Conservation (phyloP, 2,329 filamentous ascomycete genomes). For the Plectosphaerella cucumerina region DNA sequence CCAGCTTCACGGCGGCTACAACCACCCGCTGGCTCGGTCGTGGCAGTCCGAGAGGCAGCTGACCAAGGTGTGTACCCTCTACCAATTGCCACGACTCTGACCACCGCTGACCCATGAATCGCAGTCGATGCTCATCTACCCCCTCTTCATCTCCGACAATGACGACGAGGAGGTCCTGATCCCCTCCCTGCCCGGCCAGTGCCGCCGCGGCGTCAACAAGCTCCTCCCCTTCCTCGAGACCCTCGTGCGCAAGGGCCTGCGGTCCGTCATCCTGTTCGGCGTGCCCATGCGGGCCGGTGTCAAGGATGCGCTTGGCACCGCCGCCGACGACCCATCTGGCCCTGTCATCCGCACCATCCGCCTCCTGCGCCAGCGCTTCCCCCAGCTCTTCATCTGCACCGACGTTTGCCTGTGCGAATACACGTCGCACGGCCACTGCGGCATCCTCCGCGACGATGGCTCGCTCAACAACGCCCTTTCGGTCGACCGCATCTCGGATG, state of each 20-base stretch:
- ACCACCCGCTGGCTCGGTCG: constrained; percentile 70
- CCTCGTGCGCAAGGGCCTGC: constrained; percentile 82
- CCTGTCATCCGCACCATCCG: constrained; percentile 87
- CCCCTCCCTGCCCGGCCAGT: constrained; percentile 84
- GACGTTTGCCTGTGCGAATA: constrained; percentile 99
- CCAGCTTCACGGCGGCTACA: constrained; percentile 79
- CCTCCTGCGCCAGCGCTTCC: constrained; percentile 78
- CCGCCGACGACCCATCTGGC: constrained; percentile 87
- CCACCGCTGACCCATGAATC: constrained; percentile 4
- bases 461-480: constrained; percentile 89
- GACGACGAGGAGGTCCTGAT: constrained; percentile 90
- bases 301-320: constrained; percentile 89
- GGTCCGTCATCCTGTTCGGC: constrained; percentile 92
- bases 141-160: constrained; percentile 91
- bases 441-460: constrained; percentile 89
- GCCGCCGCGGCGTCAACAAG: constrained; percentile 83
- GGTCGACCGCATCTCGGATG: constrained; percentile 91
- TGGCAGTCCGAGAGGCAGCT: constrained; percentile 85
- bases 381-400: constrained; percentile 82
- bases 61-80: constrained; percentile 64
- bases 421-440: constrained; percentile 95
- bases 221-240: constrained; percentile 80
- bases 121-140: constrained; percentile 97
- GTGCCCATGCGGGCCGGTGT: constrained; percentile 76
- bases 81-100: background rate